phyloP scores from a whole-genome alignment of 208 protist genomes.

The Leishmania aethiopica region DNA sequence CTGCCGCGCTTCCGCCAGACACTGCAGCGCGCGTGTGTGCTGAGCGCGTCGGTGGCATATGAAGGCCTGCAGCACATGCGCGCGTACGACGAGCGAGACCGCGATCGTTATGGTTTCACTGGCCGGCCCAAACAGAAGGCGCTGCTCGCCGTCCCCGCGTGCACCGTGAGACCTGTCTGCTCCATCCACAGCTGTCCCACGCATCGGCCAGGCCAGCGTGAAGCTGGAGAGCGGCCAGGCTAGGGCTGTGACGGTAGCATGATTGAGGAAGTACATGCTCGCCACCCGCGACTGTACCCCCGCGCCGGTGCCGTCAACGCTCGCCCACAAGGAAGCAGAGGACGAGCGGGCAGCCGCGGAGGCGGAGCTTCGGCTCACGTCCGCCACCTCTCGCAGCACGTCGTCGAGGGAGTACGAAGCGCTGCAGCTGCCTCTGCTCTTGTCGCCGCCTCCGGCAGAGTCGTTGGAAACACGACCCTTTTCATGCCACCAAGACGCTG shows the following conservation, averaged over 20 bases:
- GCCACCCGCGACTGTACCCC: constrained; percentile 7
- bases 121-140: constrained; percentile 12
- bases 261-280: constrained; percentile 34
- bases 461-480: background rate
- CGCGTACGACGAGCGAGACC: constrained; percentile 47
- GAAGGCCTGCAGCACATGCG: constrained; percentile 41
- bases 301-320: background rate
- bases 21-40: constrained; percentile 39
- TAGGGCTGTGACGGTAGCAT: constrained; percentile 28
- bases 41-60: constrained; percentile 31
- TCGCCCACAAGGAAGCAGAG: background rate
- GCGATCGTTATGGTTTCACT: constrained; percentile 38
- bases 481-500: background rate
- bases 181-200: background rate
- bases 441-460: background rate
- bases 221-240: constrained; percentile 33
- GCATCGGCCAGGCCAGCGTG: constrained; percentile 17
- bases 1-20: constrained; percentile 28
- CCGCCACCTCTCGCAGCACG: constrained; percentile 13
- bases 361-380: constrained; percentile 2
- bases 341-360: background rate
- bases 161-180: background rate
- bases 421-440: background rate
- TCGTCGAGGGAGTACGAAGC: constrained; percentile 10
- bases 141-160: background rate